Percentiles rank a stretch among this genome's conserved stretches.
These are phyloP conservation scores for Spergularia azorica DNA, from an alignment of 179 eudicot species.

Conservation along the genomic window DNA sequence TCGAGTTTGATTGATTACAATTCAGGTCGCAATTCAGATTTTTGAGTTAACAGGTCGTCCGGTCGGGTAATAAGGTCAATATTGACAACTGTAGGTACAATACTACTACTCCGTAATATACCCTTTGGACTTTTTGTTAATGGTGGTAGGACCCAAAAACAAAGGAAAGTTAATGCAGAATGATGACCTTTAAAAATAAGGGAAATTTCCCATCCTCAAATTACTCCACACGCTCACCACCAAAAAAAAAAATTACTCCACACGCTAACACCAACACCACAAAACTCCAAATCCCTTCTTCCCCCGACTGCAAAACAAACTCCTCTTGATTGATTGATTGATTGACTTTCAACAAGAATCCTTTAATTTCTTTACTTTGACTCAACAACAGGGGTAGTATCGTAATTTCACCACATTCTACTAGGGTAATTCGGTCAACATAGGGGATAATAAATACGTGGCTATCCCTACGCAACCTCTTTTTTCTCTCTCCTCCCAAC, in stretches of 20 bases:
- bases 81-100: too few relatives aligned
- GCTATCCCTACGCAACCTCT: background rate
- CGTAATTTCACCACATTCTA: background rate
- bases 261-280: background rate
- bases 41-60: too few relatives aligned
- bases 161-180: too few relatives aligned
- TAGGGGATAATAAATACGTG: conserved; percentile 21
- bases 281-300: background rate
- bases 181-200: too few relatives aligned
- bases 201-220: background rate
- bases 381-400: background rate
- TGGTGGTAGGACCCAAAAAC: too few relatives aligned
- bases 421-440: background rate
- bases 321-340: background rate
- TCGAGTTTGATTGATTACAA: too few relatives aligned
- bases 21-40: too few relatives aligned
- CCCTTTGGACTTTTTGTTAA: too few relatives aligned
- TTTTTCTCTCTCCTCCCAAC: background rate
- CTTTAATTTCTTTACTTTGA: background rate
- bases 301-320: background rate
- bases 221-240: too few relatives aligned
- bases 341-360: conserved; percentile 7
- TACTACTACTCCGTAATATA: too few relatives aligned
- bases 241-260: too few relatives aligned
- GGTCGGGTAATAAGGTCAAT: too few relatives aligned